Percentiles rank a stretch among this genome's conserved stretches.
Conservation (phyloP, 768 basidiomycete species). For the Sporobolomyces roseus region DNA sequence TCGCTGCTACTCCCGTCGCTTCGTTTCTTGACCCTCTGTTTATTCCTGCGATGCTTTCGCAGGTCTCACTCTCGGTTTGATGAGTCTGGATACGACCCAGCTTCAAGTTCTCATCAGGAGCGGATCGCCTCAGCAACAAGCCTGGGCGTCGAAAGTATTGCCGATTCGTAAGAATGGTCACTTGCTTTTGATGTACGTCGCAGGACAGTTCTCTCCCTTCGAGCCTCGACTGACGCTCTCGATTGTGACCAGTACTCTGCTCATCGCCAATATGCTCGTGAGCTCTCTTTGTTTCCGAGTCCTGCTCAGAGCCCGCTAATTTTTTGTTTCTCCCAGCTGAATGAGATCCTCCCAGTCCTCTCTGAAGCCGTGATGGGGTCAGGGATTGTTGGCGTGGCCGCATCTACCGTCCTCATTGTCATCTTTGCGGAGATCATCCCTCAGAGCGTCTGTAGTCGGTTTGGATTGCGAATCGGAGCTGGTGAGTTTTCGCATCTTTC, state of each 20-base stretch:
- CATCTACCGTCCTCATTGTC: constrained; percentile 74
- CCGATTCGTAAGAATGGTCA: constrained; percentile 82
- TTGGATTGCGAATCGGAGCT: constrained; percentile 74
- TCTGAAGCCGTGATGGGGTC: constrained; percentile 73
- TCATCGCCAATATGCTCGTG: constrained; percentile 35
- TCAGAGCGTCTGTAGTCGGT: constrained; percentile 84
- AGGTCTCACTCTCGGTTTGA: constrained; percentile 67
- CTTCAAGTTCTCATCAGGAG: constrained; percentile 79
- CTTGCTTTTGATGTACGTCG: constrained; percentile 64
- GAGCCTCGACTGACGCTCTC: no score
- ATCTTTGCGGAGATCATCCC: constrained; percentile 74
- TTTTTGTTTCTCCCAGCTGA: neutral
- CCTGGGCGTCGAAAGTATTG: constrained; percentile 76
- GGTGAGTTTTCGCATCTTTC: constrained; percentile 5
- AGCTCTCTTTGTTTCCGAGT: neutral
- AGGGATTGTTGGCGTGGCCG: constrained; percentile 69
- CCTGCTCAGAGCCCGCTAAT: no score
- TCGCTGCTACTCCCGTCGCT: no score
- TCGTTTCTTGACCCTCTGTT: no score
- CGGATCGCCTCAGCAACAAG: constrained; percentile 73
- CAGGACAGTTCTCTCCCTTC: no score
- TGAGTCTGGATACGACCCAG: constrained; percentile 89
- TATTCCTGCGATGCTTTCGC: no score
- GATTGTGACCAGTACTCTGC: no score
- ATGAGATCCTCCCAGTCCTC: constrained; percentile 72